These are phyloP conservation scores for Coemansia reversa DNA, from an alignment of 192 early-diverging fungal species.

Conservation along the genomic window DNA sequence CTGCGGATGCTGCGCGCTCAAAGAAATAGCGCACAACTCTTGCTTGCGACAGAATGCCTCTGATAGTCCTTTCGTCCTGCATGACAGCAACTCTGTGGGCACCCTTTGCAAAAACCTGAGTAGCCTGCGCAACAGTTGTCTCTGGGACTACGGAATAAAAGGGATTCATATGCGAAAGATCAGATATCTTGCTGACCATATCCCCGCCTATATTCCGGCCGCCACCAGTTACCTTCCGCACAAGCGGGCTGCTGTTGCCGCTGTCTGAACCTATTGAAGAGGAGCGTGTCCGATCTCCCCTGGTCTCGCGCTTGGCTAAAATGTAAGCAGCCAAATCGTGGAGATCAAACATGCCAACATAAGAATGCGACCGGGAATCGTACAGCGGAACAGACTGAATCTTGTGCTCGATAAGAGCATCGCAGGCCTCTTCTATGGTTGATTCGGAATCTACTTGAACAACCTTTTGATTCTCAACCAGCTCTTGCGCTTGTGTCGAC, in stretches of 20 bases:
- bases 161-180: conserved; percentile 78
- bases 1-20: conserved; percentile 43
- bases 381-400: conserved; percentile 82
- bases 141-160: conserved; percentile 80
- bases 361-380: conserved; percentile 58
- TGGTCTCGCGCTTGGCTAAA: conserved; percentile 25
- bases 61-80: conserved; percentile 59
- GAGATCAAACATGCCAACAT: conserved; percentile 86
- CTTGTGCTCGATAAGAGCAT: conserved; percentile 67
- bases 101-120: conserved; percentile 70
- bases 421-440: conserved; percentile 70
- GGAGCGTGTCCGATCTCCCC: no score
- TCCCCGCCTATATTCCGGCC: conserved; percentile 1
- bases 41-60: conserved; percentile 78
- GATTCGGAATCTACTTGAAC: conserved; percentile 63
- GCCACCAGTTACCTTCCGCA: background rate
- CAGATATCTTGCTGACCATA: conserved; percentile 37
- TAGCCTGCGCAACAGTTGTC: conserved; percentile 68
- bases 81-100: conserved; percentile 81
- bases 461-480: conserved; percentile 64
- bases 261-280: background rate
- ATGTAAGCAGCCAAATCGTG: conserved; percentile 79
- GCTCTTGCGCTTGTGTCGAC: conserved; percentile 56
- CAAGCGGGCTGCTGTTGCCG: conserved; percentile 4
- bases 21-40: conserved; percentile 68